Percentiles rank a stretch among this genome's conserved stretches.
Conservation (phyloP, 768 basidiomycete genomes). For the Trametes sanguinea region DNA sequence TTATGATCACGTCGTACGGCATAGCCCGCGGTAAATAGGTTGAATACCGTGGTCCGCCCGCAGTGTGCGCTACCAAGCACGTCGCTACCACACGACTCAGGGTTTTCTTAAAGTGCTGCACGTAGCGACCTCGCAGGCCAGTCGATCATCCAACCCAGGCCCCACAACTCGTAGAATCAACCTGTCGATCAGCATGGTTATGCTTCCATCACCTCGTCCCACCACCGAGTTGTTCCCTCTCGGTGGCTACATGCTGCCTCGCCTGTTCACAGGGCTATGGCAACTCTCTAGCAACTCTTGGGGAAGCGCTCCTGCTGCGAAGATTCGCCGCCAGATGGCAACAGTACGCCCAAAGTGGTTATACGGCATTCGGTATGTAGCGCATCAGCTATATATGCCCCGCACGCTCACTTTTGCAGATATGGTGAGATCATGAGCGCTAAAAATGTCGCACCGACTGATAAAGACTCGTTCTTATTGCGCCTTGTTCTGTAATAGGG, state of each 20-base stretch:
- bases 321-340: constrained; percentile 68
- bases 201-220: constrained; percentile 1
- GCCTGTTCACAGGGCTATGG: constrained; percentile 54
- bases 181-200: constrained; percentile 2
- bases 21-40: constrained; percentile 8
- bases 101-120: not conserved
- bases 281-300: constrained; percentile 85
- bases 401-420: constrained; percentile 37
- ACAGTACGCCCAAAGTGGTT: constrained; percentile 62
- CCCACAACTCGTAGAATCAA: not conserved
- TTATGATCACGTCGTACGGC: constrained; percentile 8
- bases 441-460: not conserved
- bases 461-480: not conserved
- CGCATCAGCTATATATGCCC: not conserved
- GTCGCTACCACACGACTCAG: not conserved
- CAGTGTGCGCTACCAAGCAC: not conserved
- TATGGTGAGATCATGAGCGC: constrained; percentile 48
- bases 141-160: not conserved
- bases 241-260: constrained; percentile 27
- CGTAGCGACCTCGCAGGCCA: not conserved
- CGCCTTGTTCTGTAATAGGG: constrained; percentile 4
- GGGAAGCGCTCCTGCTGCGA: constrained; percentile 70
- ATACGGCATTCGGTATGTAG: constrained; percentile 60
- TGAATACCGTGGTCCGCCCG: constrained; percentile 10
- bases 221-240: constrained; percentile 28